A percentile compares a stretch with the other conserved stretches of the same genome.
Evolutionary conservation across 345 rosid genomes (phyloP).

Genomic region (Syzygium jambos): DNA sequence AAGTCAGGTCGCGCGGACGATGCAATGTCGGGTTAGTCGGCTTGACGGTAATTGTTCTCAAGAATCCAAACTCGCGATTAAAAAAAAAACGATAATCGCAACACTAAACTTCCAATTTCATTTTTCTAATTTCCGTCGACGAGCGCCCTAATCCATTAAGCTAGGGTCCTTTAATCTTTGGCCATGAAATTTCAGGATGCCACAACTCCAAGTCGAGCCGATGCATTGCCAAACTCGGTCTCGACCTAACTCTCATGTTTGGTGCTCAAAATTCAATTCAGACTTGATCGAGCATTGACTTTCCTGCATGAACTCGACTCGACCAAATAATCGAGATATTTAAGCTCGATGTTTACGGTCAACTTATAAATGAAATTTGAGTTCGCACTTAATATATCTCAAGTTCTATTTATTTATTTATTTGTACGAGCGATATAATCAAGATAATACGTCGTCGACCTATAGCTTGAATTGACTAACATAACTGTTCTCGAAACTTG

Average conservation of each 20-base stretch:
- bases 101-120: no score
- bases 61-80: no score
- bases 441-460: fast-evolving
- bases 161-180: no score
- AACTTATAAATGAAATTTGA: neutral
- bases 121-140: no score
- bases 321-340: neutral
- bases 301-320: neutral
- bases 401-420: fast-evolving
- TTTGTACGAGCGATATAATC: fast-evolving
- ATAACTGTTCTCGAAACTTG: neutral
- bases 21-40: no score
- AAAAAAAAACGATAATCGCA: no score
- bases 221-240: neutral
- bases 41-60: no score
- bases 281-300: neutral
- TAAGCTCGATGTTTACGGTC: fast-evolving
- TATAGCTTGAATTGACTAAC: neutral
- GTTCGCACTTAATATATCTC: neutral
- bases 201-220: neutral
- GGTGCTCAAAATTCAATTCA: neutral
- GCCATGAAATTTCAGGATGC: no score
- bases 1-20: no score
- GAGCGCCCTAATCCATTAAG: no score
- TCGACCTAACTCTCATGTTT: neutral